Evolutionary conservation across 2,329 filamentous ascomycete species (phyloP).

Genomic region (Ascosphaera acerosa): DNA sequence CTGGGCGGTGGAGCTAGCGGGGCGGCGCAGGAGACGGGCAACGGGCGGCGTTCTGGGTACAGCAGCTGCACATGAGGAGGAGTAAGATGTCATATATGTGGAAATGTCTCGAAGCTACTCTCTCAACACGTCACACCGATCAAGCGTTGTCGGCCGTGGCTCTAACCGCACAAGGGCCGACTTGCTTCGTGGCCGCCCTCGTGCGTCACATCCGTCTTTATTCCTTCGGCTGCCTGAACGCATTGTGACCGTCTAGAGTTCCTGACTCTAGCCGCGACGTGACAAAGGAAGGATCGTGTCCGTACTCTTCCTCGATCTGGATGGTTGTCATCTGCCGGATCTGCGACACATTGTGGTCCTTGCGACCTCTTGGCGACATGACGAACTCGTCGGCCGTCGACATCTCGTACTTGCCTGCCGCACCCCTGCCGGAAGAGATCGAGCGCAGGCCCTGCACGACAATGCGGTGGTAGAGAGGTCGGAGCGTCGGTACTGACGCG

Average conservation of each 20-base stretch:
- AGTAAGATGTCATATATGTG: no score
- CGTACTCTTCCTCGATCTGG: neutral
- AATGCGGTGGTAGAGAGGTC: conserved; percentile 3
- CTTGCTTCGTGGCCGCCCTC: no score
- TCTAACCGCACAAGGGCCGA: no score
- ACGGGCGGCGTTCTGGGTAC: conserved; percentile 25
- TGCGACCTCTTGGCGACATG: neutral
- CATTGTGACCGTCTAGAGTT: neutral
- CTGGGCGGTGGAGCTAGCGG: conserved; percentile 34
- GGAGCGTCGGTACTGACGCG: conserved; percentile 7
- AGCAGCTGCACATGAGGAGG: no score
- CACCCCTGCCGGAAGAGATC: neutral
- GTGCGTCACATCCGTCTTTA: no score
- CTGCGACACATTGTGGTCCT: neutral
- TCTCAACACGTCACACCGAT: no score
- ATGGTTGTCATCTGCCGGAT: neutral
- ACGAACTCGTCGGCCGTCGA: neutral
- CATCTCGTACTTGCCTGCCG: neutral
- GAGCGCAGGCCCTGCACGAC: neutral
- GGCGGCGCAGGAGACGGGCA: conserved; percentile 16
- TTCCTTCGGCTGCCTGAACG: neutral
- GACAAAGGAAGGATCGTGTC: neutral
- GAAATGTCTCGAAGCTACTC: no score
- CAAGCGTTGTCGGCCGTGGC: no score
- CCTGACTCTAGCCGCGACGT: neutral